Evolutionary conservation across 1,284 basidiomycete species (phyloP), one percentile per base, ranked within the genome.

Genomic region (Ustilago hordei): DNA sequence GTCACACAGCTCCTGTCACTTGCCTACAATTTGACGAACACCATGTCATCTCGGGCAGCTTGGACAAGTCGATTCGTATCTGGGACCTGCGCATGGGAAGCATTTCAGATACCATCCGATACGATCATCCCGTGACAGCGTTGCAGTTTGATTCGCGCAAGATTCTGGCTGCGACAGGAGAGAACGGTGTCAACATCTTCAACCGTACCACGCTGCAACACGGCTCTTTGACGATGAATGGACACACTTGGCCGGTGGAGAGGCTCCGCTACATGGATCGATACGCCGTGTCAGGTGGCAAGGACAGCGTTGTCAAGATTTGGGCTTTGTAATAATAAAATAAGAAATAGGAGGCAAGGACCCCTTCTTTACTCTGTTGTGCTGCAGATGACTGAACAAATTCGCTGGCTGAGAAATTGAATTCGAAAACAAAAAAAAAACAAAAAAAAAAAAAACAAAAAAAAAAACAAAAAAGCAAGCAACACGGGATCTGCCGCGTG

Each of bases 11-110:
- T 0, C 95, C 97, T 4, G 91, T 99, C 55, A 98, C 95, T 2
- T 95, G 92, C 82, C 88, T 99, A 23, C 97, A 99, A 86, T 99
- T 99, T 83, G 97, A 99, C 88, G 95, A 99, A 88, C 89, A 93
- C 67, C 92, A 98, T 86, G 92, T 98, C 80, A 91, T 93, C 59
- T 95, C 92, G 58, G 96, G 96, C 48, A 93, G 93, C 87, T 88
- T 98, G 58, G 96, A 99, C 88, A 96, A 95, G 88, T 92, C 93
- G n/a, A 69, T 66, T 47, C 66, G 73, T 45, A 82, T 84, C 39
- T 99, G 97, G 97, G 97, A 99, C 84, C 90, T 99, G 55, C 91
- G 97, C 28, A 95, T 92, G 34, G 96, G 97, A 35, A 90, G 91
- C 28, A 92, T 92, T 56, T 91, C 92, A 67, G 95, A 99, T 81